These are phyloP conservation scores for Heimioporus sp. DNA, from an alignment of 768 basidiomycete species.

Conservation along the genomic window DNA sequence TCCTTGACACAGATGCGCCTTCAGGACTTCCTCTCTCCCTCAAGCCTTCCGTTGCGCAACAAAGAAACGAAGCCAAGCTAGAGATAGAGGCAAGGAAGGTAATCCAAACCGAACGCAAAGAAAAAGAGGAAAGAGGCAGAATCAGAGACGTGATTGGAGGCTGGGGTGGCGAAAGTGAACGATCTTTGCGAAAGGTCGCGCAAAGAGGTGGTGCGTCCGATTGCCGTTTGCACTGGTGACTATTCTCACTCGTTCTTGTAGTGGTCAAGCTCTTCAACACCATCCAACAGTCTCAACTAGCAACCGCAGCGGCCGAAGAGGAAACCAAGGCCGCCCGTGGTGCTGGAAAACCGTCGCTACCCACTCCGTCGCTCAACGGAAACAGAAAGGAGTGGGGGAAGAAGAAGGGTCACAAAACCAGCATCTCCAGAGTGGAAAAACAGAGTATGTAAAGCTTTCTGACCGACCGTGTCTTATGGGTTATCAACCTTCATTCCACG, in stretches of 20 bases:
- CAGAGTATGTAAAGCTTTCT: constrained; percentile 44
- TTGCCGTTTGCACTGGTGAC: not conserved
- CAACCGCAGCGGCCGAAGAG: constrained; percentile 49
- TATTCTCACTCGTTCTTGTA: constrained; percentile 16
- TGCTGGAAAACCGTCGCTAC: constrained; percentile 68
- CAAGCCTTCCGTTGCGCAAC: constrained; percentile 67
- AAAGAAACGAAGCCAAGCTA: constrained; percentile 73
- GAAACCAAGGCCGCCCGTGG: constrained; percentile 63
- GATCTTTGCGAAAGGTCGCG: constrained; percentile 76
- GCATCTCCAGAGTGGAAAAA: constrained; percentile 51
- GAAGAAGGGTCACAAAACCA: constrained; percentile 55
- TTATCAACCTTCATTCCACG: constrained; percentile 17
- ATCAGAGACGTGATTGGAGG: constrained; percentile 77
- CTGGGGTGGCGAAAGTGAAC: constrained; percentile 85
- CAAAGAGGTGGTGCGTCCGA: constrained; percentile 69
- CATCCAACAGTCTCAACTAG: constrained; percentile 77
- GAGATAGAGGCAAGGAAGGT: constrained; percentile 71
- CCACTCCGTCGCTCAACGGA: constrained; percentile 55
- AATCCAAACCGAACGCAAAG: constrained; percentile 68
- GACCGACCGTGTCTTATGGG: not conserved
- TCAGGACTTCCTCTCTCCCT: constrained; percentile 73
- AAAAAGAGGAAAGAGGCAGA: constrained; percentile 66
- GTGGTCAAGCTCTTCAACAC: constrained; percentile 88
- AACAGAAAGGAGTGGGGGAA: constrained; percentile 40
- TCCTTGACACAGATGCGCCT: constrained; percentile 70